Evolutionary conservation across 2,329 filamentous ascomycete genomes (phyloP), one percentile per base, ranked within the genome.

Genomic region (Stagonosporopsis vannaccii): DNA sequence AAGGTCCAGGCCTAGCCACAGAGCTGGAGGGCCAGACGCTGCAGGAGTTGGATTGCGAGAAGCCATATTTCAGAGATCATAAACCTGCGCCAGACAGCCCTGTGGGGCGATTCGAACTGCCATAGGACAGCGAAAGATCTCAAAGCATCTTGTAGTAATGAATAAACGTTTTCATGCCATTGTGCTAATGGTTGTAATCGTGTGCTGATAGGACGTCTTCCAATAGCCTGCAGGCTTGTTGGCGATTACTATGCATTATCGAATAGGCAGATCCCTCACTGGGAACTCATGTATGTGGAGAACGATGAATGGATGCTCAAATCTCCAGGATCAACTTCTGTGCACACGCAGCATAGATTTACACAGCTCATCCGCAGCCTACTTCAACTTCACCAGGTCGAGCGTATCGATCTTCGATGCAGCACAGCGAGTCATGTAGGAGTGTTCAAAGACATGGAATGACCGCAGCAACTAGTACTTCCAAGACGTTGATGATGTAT

Each of bases 1-100:
- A 54, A 19, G 48, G 42, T 17, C 35, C 37, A 47, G 20, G 4
- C 17, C 36, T 32, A 23, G 30, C 20, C 0, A 30, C 32, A 9
- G 53, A 56, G 19, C 47, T 56, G 13, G 47, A 51, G 20, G 20
- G 53, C 3, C 23, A 43, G n/a, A 47, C 32, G n/a, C 30, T 51
- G 36, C 53, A 51, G 41, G 53, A 56, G 32, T 13, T 56, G 53
- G 53, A 51, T 6, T 19, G 20, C 7, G 47, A 36, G n/a, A 56
- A 42, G 17, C 42, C 47, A 5, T 47, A 30, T 17, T 51, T 47
- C n/a, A 56, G 47, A 20, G 42, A 56, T 19, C 47, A 56, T 11
- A 56, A 56, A 20, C 47, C 47, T 28, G 47, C 53, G 22, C 19
- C 53, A 19, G 42, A 49, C 1, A 56, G 53, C 22, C 53, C 53